A percentile compares a stretch with the other conserved stretches of the same genome.
Evolutionary conservation across 164 flowering plant species (phyloP).

Genomic region (Macadamia tetraphylla): DNA sequence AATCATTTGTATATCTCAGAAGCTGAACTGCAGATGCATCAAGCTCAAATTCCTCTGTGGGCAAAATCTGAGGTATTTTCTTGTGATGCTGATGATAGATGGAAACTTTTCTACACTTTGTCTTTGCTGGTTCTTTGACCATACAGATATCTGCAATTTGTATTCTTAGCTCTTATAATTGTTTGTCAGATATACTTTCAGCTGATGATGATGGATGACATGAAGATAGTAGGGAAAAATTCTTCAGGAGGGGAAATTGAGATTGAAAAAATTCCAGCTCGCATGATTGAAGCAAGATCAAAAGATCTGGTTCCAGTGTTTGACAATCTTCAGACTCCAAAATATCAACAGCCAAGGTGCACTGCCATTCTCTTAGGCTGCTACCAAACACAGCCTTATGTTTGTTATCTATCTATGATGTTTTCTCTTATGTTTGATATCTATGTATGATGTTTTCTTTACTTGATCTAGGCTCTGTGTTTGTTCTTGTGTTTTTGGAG

Average conservation of each 20-base stretch:
- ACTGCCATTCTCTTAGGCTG: background rate
- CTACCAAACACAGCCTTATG: too few relatives aligned
- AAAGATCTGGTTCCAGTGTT: slow-evolving; percentile 55
- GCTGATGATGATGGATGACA: slow-evolving; percentile 28
- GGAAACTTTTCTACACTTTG: background rate
- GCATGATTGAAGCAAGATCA: slow-evolving; percentile 52
- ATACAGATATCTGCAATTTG: background rate
- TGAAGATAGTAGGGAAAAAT: slow-evolving; percentile 22
- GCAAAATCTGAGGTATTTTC: slow-evolving; percentile 54
- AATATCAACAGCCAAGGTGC: slow-evolving; percentile 51
- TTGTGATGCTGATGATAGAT: background rate
- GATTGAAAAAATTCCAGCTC: slow-evolving; percentile 49
- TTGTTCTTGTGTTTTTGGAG: too few relatives aligned
- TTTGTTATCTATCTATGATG: too few relatives aligned
- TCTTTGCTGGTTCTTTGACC: background rate
- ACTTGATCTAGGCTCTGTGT: too few relatives aligned
- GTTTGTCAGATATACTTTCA: slow-evolving; percentile 55
- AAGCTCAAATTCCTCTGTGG: slow-evolving; percentile 48
- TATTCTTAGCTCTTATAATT: slow-evolving; percentile 6
- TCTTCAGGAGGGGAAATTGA: slow-evolving; percentile 52
- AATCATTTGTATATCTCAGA: slow-evolving; percentile 58
- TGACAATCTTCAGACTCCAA: slow-evolving; percentile 37
- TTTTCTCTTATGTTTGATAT: too few relatives aligned
- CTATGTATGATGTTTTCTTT: too few relatives aligned
- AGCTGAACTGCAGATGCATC: slow-evolving; percentile 69